Evolutionary conservation across 805 yeast genomes (phyloP).

Genomic region (Barnettozyma botsteinii): DNA sequence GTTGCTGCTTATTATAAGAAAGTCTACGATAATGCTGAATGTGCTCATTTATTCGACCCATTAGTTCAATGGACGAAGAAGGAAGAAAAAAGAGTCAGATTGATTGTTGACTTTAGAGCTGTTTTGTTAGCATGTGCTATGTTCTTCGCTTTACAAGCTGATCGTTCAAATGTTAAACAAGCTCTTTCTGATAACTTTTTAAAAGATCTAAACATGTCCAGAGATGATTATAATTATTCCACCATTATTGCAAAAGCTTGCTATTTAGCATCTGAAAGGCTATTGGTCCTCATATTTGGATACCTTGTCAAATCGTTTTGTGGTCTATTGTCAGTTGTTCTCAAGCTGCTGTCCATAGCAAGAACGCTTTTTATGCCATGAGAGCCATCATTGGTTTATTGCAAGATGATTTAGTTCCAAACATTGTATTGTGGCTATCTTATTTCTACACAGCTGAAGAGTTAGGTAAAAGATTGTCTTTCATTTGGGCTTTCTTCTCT

Average conservation of each 20-base stretch:
- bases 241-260: constrained; percentile 49
- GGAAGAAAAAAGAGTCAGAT: constrained; percentile 43
- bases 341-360: constrained; percentile 41
- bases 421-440: constrained; percentile 56
- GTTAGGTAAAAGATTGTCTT: constrained; percentile 52
- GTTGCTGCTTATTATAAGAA: constrained; percentile 36
- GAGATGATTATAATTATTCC: constrained; percentile 54
- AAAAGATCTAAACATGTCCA: constrained; percentile 36
- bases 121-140: constrained; percentile 49
- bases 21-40: constrained; percentile 45
- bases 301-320: constrained; percentile 48
- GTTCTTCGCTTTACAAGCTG: constrained; percentile 53
- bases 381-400: constrained; percentile 47
- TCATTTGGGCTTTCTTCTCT: too few relatives aligned
- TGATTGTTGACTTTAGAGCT: constrained; percentile 49
- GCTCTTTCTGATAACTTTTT: constrained; percentile 47
- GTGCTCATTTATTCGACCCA: constrained; percentile 51
- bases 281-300: constrained; percentile 55
- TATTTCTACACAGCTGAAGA: constrained; percentile 61
- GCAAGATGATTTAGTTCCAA: constrained; percentile 71
- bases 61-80: constrained; percentile 44
- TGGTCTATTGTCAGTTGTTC: constrained; percentile 56
- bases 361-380: constrained; percentile 38
- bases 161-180: constrained; percentile 50
- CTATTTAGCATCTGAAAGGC: constrained; percentile 44